Conservation (phyloP, 2,329 filamentous ascomycete genomes). For the Penicillium freii region DNA sequence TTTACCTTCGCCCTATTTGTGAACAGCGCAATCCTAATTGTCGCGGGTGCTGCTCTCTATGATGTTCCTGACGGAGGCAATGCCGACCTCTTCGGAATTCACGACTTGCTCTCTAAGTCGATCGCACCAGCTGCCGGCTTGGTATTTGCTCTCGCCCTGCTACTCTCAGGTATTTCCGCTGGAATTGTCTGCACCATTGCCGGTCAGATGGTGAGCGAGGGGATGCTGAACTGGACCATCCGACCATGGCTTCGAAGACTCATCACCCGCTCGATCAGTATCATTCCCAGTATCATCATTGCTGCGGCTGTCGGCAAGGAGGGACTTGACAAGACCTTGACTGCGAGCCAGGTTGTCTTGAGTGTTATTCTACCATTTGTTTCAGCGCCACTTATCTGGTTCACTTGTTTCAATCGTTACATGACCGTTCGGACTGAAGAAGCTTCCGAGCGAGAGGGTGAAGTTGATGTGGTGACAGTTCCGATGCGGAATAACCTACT, state of each 20-base stretch:
- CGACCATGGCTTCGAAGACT: constrained; percentile 76
- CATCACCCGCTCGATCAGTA: constrained; percentile 74
- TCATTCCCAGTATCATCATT: constrained; percentile 79
- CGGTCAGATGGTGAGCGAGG: constrained; percentile 85
- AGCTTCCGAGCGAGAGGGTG: constrained; percentile 32
- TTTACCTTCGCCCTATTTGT: constrained; percentile 84
- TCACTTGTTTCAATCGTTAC: constrained; percentile 73
- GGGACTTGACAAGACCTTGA: constrained; percentile 69
- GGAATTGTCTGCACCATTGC: constrained; percentile 88
- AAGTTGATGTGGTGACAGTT: constrained; percentile 34
- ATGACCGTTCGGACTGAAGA: constrained; percentile 66
- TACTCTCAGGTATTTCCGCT: constrained; percentile 76
- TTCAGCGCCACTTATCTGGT: constrained; percentile 79
- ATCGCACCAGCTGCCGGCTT: constrained; percentile 75
- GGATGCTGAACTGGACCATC: constrained; percentile 71
- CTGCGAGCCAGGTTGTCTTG: constrained; percentile 73
- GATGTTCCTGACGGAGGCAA: constrained; percentile 58
- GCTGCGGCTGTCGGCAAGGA: constrained; percentile 71
- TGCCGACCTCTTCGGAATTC: constrained; percentile 81
- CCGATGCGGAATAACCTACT: constrained; percentile 74
- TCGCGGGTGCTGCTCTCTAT: constrained; percentile 75
- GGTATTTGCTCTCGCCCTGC: constrained; percentile 77
- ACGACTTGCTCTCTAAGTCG: constrained; percentile 65
- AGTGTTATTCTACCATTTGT: constrained; percentile 79
- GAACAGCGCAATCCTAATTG: constrained; percentile 78